phyloP scores from a whole-genome alignment of 2,329 filamentous ascomycete species.

The Paracorniculantispora psalliotae region DNA sequence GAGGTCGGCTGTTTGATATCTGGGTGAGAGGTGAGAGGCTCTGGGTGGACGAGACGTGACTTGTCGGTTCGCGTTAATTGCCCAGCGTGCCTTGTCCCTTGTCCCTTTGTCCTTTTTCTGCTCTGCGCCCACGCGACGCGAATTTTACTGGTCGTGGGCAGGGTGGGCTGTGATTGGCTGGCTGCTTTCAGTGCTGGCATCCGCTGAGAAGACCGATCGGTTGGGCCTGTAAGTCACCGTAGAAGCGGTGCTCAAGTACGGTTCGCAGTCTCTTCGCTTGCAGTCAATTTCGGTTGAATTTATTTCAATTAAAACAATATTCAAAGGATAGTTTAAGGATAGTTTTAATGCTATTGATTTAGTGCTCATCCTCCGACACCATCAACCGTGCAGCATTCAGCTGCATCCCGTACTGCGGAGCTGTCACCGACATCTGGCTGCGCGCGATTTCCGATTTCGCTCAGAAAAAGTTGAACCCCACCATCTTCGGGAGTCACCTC shows the following conservation, averaged over 20 bases:
- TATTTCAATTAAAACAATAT: too few relatives aligned
- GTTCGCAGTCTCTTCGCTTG: too few relatives aligned
- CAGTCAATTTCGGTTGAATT: too few relatives aligned
- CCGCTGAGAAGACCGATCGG: too few relatives aligned
- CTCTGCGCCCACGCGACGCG: constrained; percentile 12
- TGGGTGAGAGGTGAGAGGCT: not conserved
- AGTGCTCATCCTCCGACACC: too few relatives aligned
- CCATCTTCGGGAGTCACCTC: not conserved
- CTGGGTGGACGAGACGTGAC: not conserved
- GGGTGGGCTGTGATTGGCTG: not conserved
- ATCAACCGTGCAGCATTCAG: too few relatives aligned
- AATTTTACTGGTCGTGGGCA: not conserved
- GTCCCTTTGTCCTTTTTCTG: not conserved
- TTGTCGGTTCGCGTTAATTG: constrained; percentile 9
- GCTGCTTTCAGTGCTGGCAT: not conserved
- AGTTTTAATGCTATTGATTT: too few relatives aligned
- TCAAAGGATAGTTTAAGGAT: too few relatives aligned
- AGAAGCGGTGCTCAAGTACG: too few relatives aligned
- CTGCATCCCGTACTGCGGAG: too few relatives aligned
- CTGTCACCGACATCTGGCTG: not conserved
- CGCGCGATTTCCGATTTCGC: constrained; percentile 1
- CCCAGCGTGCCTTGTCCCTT: not conserved
- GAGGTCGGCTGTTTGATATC: not conserved
- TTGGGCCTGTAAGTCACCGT: too few relatives aligned
- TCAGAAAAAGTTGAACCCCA: not conserved